These are phyloP conservation scores for Colletotrichum karsti DNA, from an alignment of 2,329 filamentous ascomycete species.

Conservation along the genomic window DNA sequence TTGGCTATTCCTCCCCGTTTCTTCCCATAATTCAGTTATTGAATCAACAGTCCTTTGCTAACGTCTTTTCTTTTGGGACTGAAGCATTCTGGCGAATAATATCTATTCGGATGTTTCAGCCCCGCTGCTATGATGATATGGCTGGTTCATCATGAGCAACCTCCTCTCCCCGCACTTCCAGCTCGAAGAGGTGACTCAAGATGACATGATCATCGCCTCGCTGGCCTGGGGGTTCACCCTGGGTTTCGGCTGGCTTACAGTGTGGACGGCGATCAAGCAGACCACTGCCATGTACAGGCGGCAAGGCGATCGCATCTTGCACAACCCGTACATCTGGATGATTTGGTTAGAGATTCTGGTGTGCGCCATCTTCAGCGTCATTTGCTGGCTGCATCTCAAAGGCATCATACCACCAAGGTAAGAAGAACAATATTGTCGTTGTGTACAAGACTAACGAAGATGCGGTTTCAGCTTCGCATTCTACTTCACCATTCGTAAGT, in stretches of 20 bases:
- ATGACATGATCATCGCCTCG: slow-evolving; percentile 39
- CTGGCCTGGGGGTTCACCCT: slow-evolving; percentile 48
- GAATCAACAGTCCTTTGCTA: no score
- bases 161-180: slow-evolving; percentile 31
- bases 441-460: background rate
- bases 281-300: slow-evolving; percentile 43
- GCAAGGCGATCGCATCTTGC: slow-evolving; percentile 37
- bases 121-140: slow-evolving; percentile 17
- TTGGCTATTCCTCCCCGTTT: background rate
- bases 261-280: slow-evolving; percentile 46
- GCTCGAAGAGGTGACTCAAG: slow-evolving; percentile 30
- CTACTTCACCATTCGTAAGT: slow-evolving; percentile 28
- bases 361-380: slow-evolving; percentile 50
- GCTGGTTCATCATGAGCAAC: slow-evolving; percentile 20
- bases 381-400: slow-evolving; percentile 36
- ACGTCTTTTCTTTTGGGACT: background rate
- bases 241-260: slow-evolving; percentile 49
- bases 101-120: background rate
- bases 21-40: background rate
- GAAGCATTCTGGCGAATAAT: slow-evolving; percentile 3
- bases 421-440: background rate
- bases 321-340: slow-evolving; percentile 55
- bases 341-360: slow-evolving; percentile 55
- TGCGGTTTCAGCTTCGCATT: slow-evolving; percentile 18
- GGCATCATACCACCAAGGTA: slow-evolving; percentile 28